Evolutionary conservation across 2,329 filamentous ascomycete species (phyloP).

Genomic region (Phoma sp.): DNA sequence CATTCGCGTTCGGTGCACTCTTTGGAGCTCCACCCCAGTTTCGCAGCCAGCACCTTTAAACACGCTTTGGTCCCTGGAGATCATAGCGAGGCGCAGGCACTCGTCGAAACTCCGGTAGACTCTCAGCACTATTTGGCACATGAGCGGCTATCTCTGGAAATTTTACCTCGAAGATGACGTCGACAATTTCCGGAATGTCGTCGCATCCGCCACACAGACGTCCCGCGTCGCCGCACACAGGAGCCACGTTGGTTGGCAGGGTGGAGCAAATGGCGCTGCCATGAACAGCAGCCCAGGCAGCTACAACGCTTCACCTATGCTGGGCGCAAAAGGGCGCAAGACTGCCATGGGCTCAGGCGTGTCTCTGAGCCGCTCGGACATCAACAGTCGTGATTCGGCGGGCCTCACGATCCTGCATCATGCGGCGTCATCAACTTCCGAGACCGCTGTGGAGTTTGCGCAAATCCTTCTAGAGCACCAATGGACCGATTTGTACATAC

Average conservation of each 20-base stretch:
- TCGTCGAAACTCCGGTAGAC: conserved; percentile 61
- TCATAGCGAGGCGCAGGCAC: conserved; percentile 82
- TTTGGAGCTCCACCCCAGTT: conserved; percentile 54
- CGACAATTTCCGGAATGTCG: conserved; percentile 87
- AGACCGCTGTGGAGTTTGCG: conserved; percentile 76
- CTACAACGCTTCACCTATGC: conserved; percentile 54
- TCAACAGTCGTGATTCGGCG: conserved; percentile 83
- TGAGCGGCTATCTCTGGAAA: conserved; percentile 98
- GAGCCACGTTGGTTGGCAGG: conserved; percentile 46
- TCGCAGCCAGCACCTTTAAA: conserved; percentile 77
- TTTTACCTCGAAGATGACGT: conserved; percentile 97
- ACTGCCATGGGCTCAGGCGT: conserved; percentile 33
- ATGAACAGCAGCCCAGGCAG: conserved; percentile 56
- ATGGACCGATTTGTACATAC: conserved; percentile 80
- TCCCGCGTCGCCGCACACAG: conserved; percentile 63
- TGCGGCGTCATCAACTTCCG: conserved; percentile 75
- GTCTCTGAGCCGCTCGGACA: conserved; percentile 66
- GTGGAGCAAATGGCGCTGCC: conserved; percentile 35
- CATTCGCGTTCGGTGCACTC: conserved; percentile 30
- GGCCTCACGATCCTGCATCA: conserved; percentile 86
- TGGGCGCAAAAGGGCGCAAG: conserved; percentile 46
- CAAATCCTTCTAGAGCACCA: conserved; percentile 81
- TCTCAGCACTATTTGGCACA: conserved; percentile 59
- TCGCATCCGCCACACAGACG: conserved; percentile 73
- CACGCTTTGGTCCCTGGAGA: conserved; percentile 83